These are phyloP conservation scores for Betula pendula DNA, from an alignment of 306 rosid genomes.

Conservation along the genomic window DNA sequence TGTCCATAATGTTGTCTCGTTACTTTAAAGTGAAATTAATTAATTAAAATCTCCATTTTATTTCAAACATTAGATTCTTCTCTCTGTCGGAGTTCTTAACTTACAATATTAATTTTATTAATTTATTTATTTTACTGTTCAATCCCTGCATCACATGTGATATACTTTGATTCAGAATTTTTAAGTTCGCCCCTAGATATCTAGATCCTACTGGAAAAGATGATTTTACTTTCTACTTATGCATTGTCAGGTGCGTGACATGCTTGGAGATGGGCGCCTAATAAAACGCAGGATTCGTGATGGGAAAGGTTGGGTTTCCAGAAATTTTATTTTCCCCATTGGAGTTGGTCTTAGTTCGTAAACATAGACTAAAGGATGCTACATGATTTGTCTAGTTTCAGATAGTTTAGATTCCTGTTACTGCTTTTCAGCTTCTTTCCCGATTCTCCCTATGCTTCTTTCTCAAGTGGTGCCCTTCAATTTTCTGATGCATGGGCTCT, in stretches of 20 bases:
- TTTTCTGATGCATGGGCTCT: neutral
- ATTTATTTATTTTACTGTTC: neutral
- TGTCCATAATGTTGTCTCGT: neutral
- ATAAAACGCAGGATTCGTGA: slow-evolving; percentile 85
- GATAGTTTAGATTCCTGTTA: slow-evolving; percentile 12
- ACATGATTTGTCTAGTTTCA: slow-evolving; percentile 14
- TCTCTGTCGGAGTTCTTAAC: neutral
- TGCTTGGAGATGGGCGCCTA: slow-evolving; percentile 97
- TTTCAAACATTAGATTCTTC: neutral
- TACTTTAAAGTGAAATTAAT: neutral
- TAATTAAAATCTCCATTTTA: neutral
- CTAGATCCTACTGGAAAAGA: neutral
- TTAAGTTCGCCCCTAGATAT: neutral
- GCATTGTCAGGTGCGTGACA: slow-evolving; percentile 78
- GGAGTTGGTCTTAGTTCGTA: slow-evolving; percentile 19
- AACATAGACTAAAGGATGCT: slow-evolving; percentile 8
- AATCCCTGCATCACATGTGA: neutral
- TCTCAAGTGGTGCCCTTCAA: neutral
- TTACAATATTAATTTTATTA: neutral
- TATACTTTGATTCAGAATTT: neutral
- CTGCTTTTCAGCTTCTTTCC: slow-evolving; percentile 17
- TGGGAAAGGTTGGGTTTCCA: slow-evolving; percentile 71
- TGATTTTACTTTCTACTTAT: slow-evolving; percentile 32
- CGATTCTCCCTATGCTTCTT: neutral
- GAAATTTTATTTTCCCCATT: slow-evolving; percentile 17